Conservation (phyloP, 495 filamentous ascomycete genomes). For the Aspergillus affinis region DNA sequence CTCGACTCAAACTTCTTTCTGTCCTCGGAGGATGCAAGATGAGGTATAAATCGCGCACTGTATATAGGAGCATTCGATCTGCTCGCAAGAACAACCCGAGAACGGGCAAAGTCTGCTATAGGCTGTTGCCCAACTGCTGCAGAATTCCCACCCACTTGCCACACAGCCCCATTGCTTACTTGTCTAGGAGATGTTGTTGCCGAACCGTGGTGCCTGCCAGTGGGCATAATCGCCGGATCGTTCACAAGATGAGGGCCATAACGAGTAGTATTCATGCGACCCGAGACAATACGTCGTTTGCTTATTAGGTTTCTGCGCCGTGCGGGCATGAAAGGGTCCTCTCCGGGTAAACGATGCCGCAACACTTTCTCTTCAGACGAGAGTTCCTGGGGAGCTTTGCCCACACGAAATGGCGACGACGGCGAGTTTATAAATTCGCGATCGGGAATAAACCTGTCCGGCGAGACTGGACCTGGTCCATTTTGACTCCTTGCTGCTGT, state of each 20-base stretch:
- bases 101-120: slow-evolving; percentile 56
- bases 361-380: slow-evolving; percentile 60
- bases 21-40: slow-evolving; percentile 55
- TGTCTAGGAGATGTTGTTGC: slow-evolving; percentile 28
- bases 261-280: slow-evolving; percentile 26
- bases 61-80: slow-evolving; percentile 76
- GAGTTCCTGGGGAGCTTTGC: slow-evolving; percentile 60
- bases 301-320: slow-evolving; percentile 16
- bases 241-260: slow-evolving; percentile 39
- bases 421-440: slow-evolving; percentile 45
- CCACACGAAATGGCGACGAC: slow-evolving; percentile 61
- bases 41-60: slow-evolving; percentile 63
- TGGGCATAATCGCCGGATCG: slow-evolving; percentile 20
- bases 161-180: slow-evolving; percentile 70
- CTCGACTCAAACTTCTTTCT: slow-evolving; percentile 69
- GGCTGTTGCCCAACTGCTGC: slow-evolving; percentile 44
- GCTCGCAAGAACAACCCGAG: slow-evolving; percentile 61
- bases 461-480: slow-evolving; percentile 30
- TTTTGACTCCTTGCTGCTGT: slow-evolving; percentile 11
- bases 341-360: slow-evolving; percentile 53
- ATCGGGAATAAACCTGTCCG: slow-evolving; percentile 70
- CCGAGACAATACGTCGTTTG: slow-evolving; percentile 21
- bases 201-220: slow-evolving; percentile 3
- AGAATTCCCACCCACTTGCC: slow-evolving; percentile 73
- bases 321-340: slow-evolving; percentile 64